Evolutionary conservation across 2,329 filamentous ascomycete genomes (phyloP).

Genomic region (Metarhizium anisopliae): DNA sequence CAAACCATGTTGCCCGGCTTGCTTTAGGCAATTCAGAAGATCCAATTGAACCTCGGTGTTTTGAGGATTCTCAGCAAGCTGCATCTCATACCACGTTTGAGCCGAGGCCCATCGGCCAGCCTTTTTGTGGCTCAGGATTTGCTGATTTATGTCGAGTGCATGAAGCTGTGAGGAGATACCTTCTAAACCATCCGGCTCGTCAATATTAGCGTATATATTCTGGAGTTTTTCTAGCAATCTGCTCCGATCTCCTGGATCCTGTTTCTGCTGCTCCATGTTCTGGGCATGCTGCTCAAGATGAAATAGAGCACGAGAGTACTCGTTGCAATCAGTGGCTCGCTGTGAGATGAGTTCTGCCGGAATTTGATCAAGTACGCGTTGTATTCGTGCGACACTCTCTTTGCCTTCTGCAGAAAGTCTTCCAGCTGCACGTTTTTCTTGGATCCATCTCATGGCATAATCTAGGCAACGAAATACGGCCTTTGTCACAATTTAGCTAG

Average conservation of each 20-base stretch:
- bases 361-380: slow-evolving; percentile 49
- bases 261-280: slow-evolving; percentile 34
- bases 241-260: slow-evolving; percentile 44
- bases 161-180: slow-evolving; percentile 84
- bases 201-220: slow-evolving; percentile 92
- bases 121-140: slow-evolving; percentile 86
- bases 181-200: slow-evolving; percentile 93
- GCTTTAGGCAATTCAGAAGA: slow-evolving; percentile 78
- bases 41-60: slow-evolving; percentile 73
- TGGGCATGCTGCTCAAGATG: slow-evolving; percentile 87
- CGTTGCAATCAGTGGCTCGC: slow-evolving; percentile 86
- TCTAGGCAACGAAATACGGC: slow-evolving; percentile 86
- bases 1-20: slow-evolving; percentile 89
- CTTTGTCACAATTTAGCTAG: slow-evolving; percentile 29
- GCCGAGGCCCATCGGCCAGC: slow-evolving; percentile 89
- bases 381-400: slow-evolving; percentile 39
- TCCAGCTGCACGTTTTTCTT: slow-evolving; percentile 49
- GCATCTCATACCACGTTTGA: slow-evolving; percentile 95
- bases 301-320: slow-evolving; percentile 85
- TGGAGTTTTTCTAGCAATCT: slow-evolving; percentile 71
- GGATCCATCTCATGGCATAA: slow-evolving; percentile 84
- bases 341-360: slow-evolving; percentile 67
- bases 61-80: slow-evolving; percentile 68
- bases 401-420: slow-evolving; percentile 30
- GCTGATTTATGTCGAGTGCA: slow-evolving; percentile 84